A percentile compares a stretch with the other conserved stretches of the same genome.
phyloP scores from a whole-genome alignment of 2,329 filamentous ascomycete genomes.

The Diplodia mutila region DNA sequence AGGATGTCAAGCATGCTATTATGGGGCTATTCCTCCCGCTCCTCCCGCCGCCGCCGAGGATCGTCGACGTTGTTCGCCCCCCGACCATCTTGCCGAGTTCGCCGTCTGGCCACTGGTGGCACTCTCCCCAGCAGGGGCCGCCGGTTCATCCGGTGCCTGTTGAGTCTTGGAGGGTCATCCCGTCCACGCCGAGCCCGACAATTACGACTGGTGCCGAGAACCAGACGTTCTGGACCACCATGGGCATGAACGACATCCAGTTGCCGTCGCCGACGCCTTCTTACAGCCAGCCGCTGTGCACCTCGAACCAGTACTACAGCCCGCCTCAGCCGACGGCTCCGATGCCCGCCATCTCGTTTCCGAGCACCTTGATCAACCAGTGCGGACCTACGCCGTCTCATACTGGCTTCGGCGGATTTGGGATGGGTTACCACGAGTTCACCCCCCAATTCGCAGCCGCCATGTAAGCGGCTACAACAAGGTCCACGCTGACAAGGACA shows the following conservation, averaged over 20 bases:
- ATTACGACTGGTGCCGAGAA: constrained; percentile 72
- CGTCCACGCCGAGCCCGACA: constrained; percentile 79
- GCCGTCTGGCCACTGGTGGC: constrained; percentile 70
- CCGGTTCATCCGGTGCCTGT: constrained; percentile 70
- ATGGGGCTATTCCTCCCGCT: constrained; percentile 82
- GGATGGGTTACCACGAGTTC: constrained; percentile 81
- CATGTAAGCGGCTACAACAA: constrained; percentile 72
- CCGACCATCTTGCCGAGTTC: constrained; percentile 85
- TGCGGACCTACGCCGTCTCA: constrained; percentile 71
- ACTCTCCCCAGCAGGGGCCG: constrained; percentile 64
- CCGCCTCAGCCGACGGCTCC: constrained; percentile 74
- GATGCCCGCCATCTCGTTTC: constrained; percentile 76
- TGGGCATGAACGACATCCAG: constrained; percentile 72
- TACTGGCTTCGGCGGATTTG: constrained; percentile 74
- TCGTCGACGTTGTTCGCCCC: constrained; percentile 87
- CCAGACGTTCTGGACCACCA: constrained; percentile 75
- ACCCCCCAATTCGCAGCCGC: constrained; percentile 71
- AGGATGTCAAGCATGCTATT: constrained; percentile 89
- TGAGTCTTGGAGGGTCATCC: constrained; percentile 87
- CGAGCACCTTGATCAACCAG: constrained; percentile 81
- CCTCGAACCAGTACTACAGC: constrained; percentile 75
- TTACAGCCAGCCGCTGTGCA: constrained; percentile 77
- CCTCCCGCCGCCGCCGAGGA: constrained; percentile 82
- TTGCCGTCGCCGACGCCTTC: constrained; percentile 78
- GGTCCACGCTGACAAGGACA: constrained; percentile 38